Evolutionary conservation across 345 rosid genomes (phyloP), one percentile per base, ranked within the genome.

Genomic region (Gossypioides kirkii): DNA sequence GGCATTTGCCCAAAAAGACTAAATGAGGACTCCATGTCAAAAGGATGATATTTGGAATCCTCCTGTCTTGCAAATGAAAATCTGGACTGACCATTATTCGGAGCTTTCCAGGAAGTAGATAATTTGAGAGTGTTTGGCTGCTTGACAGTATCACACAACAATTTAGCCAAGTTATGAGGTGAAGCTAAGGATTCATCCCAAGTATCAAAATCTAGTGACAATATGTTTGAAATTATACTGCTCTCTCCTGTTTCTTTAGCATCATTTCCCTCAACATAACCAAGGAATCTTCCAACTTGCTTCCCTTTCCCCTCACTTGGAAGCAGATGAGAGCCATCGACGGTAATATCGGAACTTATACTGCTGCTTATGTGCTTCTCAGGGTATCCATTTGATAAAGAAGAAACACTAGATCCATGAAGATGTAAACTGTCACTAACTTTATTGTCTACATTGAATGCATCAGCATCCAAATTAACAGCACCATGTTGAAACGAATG

Each of bases 21-120:
- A 72, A 72, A 81, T 12, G 89, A 64, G 4, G 77, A 74, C 63
- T 83, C 80, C 56, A 32, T 68, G 53, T 86, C 87, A 77, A 69
- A 77, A 43, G 71, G 63, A 70, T 85, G 92, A 72, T 78, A 76
- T 61, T 69, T 83, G 1, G 85, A 77, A 38, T 85, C 93, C 43
- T 89, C 97, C 70, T 87, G 87, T 73, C 97, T 81, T 0, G 98
- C 97, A 77, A 90, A 90, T 23, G 96, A 92, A 81, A 94, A 91
- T 78, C 97, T 87, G 60, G 97, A 92, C 79, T 94, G 95, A 70
- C 60, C 77, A 63, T 82, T 90, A 69, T 79, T 83, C 72, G 86
- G 93, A n/a, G 68, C 76, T 80, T 87, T 87, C 82, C 86, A 74
- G n/a, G 82, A 77, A 80, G 77, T 77, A 2, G 88, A 77, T 71